Conservation (phyloP, 768 basidiomycete genomes). For the Rhizopogon vulgaris region DNA sequence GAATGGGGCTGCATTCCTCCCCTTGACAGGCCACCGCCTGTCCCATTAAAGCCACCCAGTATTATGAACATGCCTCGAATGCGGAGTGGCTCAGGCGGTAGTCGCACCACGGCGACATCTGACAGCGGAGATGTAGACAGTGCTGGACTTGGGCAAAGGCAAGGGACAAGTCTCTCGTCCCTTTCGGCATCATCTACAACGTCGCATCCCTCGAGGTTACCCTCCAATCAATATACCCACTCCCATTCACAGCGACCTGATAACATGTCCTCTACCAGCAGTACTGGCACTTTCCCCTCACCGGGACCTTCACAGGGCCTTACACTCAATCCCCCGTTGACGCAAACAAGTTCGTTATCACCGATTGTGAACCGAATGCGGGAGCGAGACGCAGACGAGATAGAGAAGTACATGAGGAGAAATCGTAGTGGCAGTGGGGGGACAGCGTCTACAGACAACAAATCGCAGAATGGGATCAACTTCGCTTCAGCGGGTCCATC, state of each 20-base stretch:
- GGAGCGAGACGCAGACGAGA: constrained; percentile 80
- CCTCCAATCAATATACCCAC: constrained; percentile 31
- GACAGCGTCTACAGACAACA: constrained; percentile 66
- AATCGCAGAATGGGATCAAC: constrained; percentile 50
- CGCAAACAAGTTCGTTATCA: constrained; percentile 49
- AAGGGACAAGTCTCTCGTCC: constrained; percentile 44
- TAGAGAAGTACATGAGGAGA: constrained; percentile 78
- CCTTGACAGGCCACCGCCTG: constrained; percentile 37
- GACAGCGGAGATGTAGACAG: constrained; percentile 64
- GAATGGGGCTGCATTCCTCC: constrained; percentile 48
- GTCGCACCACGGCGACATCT: constrained; percentile 69
- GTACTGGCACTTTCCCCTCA: constrained; percentile 31
- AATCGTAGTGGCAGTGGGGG: constrained; percentile 79
- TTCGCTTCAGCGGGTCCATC: constrained; percentile 46
- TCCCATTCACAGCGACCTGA: constrained; percentile 33
- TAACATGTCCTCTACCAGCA: constrained; percentile 25
- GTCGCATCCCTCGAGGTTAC: constrained; percentile 41
- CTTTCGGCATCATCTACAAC: constrained; percentile 57
- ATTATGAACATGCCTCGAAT: constrained; percentile 44
- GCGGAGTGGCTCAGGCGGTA: constrained; percentile 78
- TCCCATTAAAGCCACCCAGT: constrained; percentile 39
- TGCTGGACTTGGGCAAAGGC: constrained; percentile 32
- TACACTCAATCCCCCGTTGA: constrained; percentile 27
- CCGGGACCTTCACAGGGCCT: constrained; percentile 29
- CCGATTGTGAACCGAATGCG: constrained; percentile 78